phyloP scores from a whole-genome alignment of 352 stramenopile genomes.

The Phytophthora pisi region DNA sequence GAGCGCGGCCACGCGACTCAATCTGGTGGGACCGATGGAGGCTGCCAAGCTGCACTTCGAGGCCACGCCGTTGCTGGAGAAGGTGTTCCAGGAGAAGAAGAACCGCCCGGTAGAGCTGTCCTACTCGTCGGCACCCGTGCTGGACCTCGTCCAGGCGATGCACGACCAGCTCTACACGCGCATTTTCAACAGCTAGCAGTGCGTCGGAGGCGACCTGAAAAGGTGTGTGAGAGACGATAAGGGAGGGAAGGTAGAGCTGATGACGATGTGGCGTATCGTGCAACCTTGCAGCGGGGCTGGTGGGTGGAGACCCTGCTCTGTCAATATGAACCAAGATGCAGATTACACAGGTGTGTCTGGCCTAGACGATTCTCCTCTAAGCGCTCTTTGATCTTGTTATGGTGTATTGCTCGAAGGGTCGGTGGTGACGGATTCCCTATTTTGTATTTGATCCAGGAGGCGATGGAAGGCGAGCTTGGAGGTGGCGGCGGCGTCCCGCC shows the following conservation, averaged over 20 bases:
- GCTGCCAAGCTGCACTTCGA: slow-evolving; percentile 74
- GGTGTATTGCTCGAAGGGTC: neutral
- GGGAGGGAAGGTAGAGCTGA: neutral
- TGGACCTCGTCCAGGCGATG: slow-evolving; percentile 84
- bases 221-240: neutral
- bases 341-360: neutral
- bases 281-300: too few species aligned
- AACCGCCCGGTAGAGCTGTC: slow-evolving; percentile 65
- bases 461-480: slow-evolving; percentile 18
- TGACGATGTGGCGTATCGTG: neutral
- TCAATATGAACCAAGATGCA: neutral
- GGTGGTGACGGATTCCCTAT: too few species aligned
- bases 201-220: neutral
- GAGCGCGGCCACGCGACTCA: slow-evolving; percentile 80
- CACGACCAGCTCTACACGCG: slow-evolving; percentile 90
- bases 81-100: slow-evolving; percentile 68
- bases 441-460: too few species aligned
- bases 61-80: slow-evolving; percentile 50
- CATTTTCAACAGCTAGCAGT: slow-evolving; percentile 79
- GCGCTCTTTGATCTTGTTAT: too few species aligned
- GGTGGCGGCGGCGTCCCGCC: slow-evolving; percentile 1
- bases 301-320: neutral
- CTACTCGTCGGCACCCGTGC: slow-evolving; percentile 78
- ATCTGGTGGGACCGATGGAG: slow-evolving; percentile 78
- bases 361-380: neutral